Percentiles rank a stretch among this genome's conserved stretches.
Evolutionary conservation across 805 yeast genomes (phyloP).

Genomic region (Groenewaldozyma salmanticensis): DNA sequence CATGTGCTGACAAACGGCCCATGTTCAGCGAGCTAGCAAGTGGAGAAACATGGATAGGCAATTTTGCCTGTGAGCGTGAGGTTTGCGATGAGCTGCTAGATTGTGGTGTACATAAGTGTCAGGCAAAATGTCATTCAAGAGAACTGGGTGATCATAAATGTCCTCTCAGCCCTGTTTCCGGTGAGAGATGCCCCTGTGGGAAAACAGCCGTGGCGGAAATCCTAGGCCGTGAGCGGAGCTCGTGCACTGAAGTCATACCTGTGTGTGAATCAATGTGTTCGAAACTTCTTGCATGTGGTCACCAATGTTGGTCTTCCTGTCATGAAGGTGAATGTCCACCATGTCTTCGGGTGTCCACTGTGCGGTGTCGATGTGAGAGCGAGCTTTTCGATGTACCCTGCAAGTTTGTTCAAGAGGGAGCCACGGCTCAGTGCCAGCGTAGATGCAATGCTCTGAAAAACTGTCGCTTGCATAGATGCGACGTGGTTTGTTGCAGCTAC

Average conservation of each 20-base stretch:
- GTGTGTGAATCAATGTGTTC: conserved; percentile 60
- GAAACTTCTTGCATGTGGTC: conserved; percentile 63
- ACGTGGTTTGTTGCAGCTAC: conserved; percentile 55
- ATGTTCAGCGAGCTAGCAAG: conserved; percentile 16
- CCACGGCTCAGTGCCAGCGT: conserved; percentile 51
- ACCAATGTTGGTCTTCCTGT: conserved; percentile 54
- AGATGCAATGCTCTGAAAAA: conserved; percentile 67
- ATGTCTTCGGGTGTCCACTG: conserved; percentile 45
- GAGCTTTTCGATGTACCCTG: conserved; percentile 53
- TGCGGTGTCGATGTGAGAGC: conserved; percentile 53
- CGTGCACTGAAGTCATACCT: conserved; percentile 73
- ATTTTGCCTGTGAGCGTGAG: conserved; percentile 36
- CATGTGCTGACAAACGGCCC: conserved; percentile 14
- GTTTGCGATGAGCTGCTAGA: conserved; percentile 40
- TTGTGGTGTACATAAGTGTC: conserved; percentile 55
- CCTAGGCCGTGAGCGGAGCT: conserved; percentile 33
- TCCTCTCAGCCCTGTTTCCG: conserved; percentile 48
- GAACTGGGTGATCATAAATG: conserved; percentile 38
- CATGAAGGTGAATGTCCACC: conserved; percentile 71
- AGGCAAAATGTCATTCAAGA: conserved; percentile 44
- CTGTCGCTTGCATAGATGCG: conserved; percentile 76
- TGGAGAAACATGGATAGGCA: conserved; percentile 40
- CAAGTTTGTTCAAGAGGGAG: conserved; percentile 40
- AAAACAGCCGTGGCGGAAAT: conserved; percentile 39
- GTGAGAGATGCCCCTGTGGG: conserved; percentile 77